Evolutionary conservation across 352 stramenopile species (phyloP), one percentile per base, ranked within the genome.

Genomic region (Globisporangium recalcitrans): DNA sequence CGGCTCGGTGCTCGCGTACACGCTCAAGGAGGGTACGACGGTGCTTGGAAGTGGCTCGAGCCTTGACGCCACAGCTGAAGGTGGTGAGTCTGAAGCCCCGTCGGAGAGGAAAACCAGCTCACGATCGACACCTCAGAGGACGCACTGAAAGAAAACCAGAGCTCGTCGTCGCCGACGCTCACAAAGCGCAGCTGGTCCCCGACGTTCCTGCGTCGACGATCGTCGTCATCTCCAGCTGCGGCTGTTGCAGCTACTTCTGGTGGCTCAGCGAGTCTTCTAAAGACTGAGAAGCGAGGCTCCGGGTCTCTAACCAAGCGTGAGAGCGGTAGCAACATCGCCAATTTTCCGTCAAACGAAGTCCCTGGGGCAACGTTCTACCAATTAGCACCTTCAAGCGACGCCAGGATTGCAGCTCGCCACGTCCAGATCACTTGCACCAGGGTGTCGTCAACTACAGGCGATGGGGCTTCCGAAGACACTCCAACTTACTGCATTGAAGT

Each of bases 131-230:
- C 19, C 1, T 29, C 19, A 10, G 3, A 11, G 10, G 26, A 65
- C 0, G 55, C 5, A n/a, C 11, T 11, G 1, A 34, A 52, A 16
- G 54, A 52, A 7, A 52, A 52, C 1, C 29, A 51, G 16, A 49
- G 10, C 2, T 14, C 52, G 11, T 52, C 64, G 14, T 65, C 69
- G 16, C 26, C 47, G 9, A 16, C 36, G 19, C 13, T 42, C 4
- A 4, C 36, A 21, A 77, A 79, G 62, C 71, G 73, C 57, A 63
- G 52, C 1, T 86, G 74, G 72, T 77, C 74, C 0, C 78, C 74
- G 9, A 78, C 65, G 3, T 72, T 82, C 13, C 51, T 80, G 7
- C 62, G 70, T 9, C 67, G 73, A 52, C 61, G 65, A 0, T 68
- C 68, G 31, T 72, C 53, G 57, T 68, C 70, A 60, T n/a, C 68